Percentiles rank a stretch among this genome's conserved stretches.
phyloP scores from a whole-genome alignment of 1,139 yeast genomes.

The Blastobotrys elegans region DNA sequence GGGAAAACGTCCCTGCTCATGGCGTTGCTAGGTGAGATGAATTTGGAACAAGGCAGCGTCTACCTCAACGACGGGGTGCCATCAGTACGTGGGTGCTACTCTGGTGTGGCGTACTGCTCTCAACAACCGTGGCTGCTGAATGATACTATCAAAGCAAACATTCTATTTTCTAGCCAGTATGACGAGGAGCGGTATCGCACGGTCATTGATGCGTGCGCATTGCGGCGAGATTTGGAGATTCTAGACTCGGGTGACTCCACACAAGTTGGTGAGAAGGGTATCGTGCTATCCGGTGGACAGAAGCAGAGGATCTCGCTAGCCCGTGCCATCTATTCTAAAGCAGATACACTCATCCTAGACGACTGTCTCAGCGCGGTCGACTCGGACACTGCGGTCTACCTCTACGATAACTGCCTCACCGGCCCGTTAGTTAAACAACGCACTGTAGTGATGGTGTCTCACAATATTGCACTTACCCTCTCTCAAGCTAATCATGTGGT shows the following conservation, averaged over 20 bases:
- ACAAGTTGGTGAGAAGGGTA: conserved; percentile 93
- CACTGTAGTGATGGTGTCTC: conserved; percentile 88
- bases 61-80: conserved; percentile 67
- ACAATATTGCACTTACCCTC: conserved; percentile 83
- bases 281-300: conserved; percentile 94
- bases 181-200: conserved; percentile 68
- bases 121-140: conserved; percentile 94
- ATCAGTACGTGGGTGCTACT: conserved; percentile 88
- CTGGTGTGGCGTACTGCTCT: conserved; percentile 80
- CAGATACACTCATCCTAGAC: conserved; percentile 76
- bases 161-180: conserved; percentile 71
- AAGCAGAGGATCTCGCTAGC: conserved; percentile 95
- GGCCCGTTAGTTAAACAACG: conserved; percentile 71
- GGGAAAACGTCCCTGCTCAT: conserved; percentile 88
- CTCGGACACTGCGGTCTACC: conserved; percentile 86
- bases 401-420: conserved; percentile 87
- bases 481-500: conserved; percentile 76
- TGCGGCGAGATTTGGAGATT: conserved; percentile 73
- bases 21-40: conserved; percentile 95
- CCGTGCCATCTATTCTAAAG: conserved; percentile 83
- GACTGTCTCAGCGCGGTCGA: conserved; percentile 97
- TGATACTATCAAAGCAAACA: conserved; percentile 60
- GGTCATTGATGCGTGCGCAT: conserved; percentile 65
- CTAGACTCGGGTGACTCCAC: conserved; percentile 64
- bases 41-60: conserved; percentile 61